phyloP scores from a whole-genome alignment of 768 basidiomycete genomes.

The Suillus alpinus region DNA sequence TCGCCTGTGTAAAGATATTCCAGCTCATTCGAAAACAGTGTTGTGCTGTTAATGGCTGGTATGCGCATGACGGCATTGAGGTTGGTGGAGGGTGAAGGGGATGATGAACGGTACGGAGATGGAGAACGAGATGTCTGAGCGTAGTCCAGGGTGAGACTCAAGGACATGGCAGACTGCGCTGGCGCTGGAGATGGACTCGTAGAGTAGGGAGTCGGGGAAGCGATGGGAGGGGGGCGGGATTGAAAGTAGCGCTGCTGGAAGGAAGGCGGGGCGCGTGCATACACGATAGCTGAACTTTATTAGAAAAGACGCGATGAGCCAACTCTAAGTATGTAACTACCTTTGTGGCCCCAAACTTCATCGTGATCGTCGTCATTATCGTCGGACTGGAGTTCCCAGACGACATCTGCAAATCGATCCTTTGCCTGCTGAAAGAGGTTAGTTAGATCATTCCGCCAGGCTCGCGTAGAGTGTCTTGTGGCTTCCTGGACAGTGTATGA shows the following conservation, averaged over 20 bases:
- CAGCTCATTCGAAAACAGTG: conserved; percentile 84
- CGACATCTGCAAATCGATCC: conserved; percentile 93
- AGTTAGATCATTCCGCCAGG: conserved; percentile 82
- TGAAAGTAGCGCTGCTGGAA: conserved; percentile 91
- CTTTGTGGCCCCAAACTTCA: conserved; percentile 92
- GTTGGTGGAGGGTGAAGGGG: conserved; percentile 42
- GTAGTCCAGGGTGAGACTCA: conserved; percentile 46
- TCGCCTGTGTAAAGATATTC: conserved; percentile 95
- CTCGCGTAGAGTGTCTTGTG: conserved; percentile 58
- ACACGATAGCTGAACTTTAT: conserved; percentile 71
- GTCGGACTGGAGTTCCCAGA: conserved; percentile 77
- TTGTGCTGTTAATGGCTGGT: conserved; percentile 66
- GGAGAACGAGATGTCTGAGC: conserved; percentile 41
- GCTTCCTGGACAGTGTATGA: conserved; percentile 60
- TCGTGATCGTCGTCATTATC: conserved; percentile 48
- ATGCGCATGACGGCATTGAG: conserved; percentile 55
- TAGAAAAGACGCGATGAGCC: conserved; percentile 1
- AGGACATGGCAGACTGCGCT: conserved; percentile 60
- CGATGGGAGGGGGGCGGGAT: conserved; percentile 56
- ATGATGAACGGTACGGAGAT: conserved; percentile 43
- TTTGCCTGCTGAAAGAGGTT: conserved; percentile 78
- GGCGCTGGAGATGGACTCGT: conserved; percentile 50
- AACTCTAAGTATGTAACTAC: conserved; percentile 39
- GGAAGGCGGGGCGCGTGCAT: conserved; percentile 88
- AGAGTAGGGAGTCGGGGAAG: conserved; percentile 48